phyloP scores from a whole-genome alignment of 371 early-diverging fungal species.

The Rhizopus stolonifer region DNA sequence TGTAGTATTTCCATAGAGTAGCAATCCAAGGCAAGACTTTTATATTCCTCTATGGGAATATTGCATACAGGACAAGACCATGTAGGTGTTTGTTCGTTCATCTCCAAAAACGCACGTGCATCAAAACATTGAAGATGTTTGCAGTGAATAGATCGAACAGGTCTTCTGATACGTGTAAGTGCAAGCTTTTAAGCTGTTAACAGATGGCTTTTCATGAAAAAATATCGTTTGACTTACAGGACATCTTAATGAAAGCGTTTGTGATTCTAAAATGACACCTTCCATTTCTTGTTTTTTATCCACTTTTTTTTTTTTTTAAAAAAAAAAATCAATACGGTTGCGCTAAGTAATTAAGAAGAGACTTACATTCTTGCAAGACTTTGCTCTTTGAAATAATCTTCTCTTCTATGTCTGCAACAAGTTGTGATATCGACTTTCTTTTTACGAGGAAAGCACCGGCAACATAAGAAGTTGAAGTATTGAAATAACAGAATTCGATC shows the following conservation, averaged over 20 bases:
- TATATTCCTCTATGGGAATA: slow-evolving; percentile 51
- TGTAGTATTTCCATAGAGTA: slow-evolving; percentile 67
- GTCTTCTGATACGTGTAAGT: slow-evolving; percentile 60
- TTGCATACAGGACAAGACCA: slow-evolving; percentile 80
- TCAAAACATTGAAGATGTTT: slow-evolving; percentile 81
- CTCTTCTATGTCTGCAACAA: slow-evolving; percentile 47
- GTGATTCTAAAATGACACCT: slow-evolving; percentile 54
- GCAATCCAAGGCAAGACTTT: slow-evolving; percentile 65
- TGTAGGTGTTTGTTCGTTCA: slow-evolving; percentile 70
- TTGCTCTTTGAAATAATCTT: slow-evolving; percentile 45
- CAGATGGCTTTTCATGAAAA: slow-evolving; percentile 21
- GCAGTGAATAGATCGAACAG: slow-evolving; percentile 62
- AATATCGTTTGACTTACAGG: slow-evolving; percentile 43
- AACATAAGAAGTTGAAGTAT: slow-evolving; percentile 49
- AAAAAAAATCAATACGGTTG: too few species aligned
- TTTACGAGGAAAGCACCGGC: slow-evolving; percentile 48
- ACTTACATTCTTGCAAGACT: slow-evolving; percentile 52
- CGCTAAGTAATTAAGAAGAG: too few species aligned
- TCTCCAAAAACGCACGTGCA: slow-evolving; percentile 58
- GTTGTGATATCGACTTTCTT: slow-evolving; percentile 34
- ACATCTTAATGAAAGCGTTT: slow-evolving; percentile 56
- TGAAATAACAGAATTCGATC: slow-evolving; percentile 56
- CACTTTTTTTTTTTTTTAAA: slow-evolving; percentile 14
- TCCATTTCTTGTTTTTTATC: slow-evolving; percentile 43
- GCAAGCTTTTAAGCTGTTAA: slow-evolving; percentile 49